Conservation (phyloP, 169 alveolate species). For the Theileria luwenshuni region DNA sequence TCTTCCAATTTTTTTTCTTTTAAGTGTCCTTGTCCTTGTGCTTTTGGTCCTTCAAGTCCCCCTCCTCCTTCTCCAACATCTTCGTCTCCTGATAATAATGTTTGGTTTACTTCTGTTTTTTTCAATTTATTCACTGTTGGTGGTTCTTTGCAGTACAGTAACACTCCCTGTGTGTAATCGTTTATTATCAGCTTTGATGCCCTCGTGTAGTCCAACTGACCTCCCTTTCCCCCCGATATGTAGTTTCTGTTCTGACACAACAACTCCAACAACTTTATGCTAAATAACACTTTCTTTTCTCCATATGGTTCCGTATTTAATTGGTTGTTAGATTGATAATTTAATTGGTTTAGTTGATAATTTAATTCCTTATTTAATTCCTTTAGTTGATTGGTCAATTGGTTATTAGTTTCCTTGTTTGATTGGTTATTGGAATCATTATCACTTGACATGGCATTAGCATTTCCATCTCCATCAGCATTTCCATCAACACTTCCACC, state of each 20-base stretch:
- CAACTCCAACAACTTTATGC: conserved; percentile 80
- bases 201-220: conserved; percentile 91
- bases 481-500: neutral
- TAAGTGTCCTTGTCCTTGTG: too few species aligned
- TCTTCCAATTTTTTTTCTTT: neutral
- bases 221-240: conserved; percentile 90
- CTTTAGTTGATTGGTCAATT: conserved; percentile 61
- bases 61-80: neutral
- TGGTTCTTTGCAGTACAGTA: conserved; percentile 78
- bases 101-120: too few species aligned
- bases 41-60: neutral
- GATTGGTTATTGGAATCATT: neutral
- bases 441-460: neutral
- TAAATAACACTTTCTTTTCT: conserved; percentile 59
- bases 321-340: conserved; percentile 69
- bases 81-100: too few species aligned
- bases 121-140: conserved; percentile 38
- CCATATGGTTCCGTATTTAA: conserved; percentile 47
- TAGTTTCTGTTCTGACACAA: conserved; percentile 80
- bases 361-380: conserved; percentile 70
- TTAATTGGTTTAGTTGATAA: conserved; percentile 44
- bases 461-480: neutral
- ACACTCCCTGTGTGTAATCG: conserved; percentile 93
- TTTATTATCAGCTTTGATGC: conserved; percentile 92
- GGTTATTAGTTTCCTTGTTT: conserved; percentile 20